Percentiles rank a stretch among this genome's conserved stretches.
Evolutionary conservation across 2,329 filamentous ascomycete species (phyloP).

Genomic region (Exophiala dermatitidis): DNA sequence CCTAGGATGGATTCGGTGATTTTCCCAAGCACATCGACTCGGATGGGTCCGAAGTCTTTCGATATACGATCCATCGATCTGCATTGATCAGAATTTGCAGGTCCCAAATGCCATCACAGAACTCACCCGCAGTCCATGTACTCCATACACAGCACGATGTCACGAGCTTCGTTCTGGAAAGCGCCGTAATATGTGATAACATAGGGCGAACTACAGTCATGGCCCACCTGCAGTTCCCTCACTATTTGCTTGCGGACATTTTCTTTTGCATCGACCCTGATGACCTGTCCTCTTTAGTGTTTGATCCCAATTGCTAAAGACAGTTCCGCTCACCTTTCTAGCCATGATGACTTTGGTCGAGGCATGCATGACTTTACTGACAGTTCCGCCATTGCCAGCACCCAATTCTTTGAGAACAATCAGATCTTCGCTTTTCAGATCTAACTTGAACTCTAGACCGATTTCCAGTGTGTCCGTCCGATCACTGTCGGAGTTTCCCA

Average conservation of each 20-base stretch:
- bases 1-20: conserved; percentile 93
- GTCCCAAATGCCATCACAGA: neutral
- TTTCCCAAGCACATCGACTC: conserved; percentile 93
- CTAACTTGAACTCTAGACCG: conserved; percentile 91
- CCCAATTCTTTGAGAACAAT: conserved; percentile 91
- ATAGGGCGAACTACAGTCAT: conserved; percentile 91
- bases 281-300: conserved; percentile 56
- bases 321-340: conserved; percentile 62
- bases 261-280: conserved; percentile 95
- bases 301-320: neutral
- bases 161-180: conserved; percentile 91
- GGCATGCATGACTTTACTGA: conserved; percentile 94
- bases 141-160: conserved; percentile 99
- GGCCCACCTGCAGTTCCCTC: conserved; percentile 95
- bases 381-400: conserved; percentile 91
- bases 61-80: conserved; percentile 92
- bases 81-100: conserved; percentile 25
- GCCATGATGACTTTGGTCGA: conserved; percentile 96
- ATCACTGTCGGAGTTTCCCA: conserved; percentile 53
- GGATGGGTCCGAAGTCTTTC: conserved; percentile 86
- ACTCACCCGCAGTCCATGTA: conserved; percentile 98
- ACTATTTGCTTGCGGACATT: conserved; percentile 96
- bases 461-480: conserved; percentile 76
- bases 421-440: conserved; percentile 84
- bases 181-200: conserved; percentile 98